Evolutionary conservation across 192 early-diverging fungal species (phyloP), one percentile per base, ranked within the genome.

Genomic region (Coemansia sp.): DNA sequence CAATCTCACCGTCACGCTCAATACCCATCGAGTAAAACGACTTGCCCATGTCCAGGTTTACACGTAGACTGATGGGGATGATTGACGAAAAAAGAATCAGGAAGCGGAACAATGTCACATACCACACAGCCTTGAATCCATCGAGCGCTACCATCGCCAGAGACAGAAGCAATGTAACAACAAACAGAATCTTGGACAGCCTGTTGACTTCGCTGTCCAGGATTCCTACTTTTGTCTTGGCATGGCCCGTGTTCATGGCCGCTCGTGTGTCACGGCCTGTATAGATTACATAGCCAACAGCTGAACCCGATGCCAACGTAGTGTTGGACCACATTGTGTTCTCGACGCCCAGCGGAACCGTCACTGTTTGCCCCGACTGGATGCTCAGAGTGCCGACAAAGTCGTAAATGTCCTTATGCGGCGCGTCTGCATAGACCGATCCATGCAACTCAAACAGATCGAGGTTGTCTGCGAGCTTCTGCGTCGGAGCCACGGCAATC

Each of bases 31-130:
- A 87, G 67, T 94, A 94, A n/a, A 93, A 85, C 1, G 88, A 87
- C 77, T 98, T 98, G 26, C 92, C 93, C 91, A 95, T 93, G 54
- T 97, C 94, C 46, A 97, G 69, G 60, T 95, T 97, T 8, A 97
- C 94, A 39, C 93, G 86, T 41, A 97, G 67, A 55, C 89, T 88
- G 69, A 97, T 95, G 0, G 95, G 95, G 39, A 97, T 97, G 18
- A 97, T 97, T 5, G 88, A 91, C 33, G 90, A 93, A 58, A 95
- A 92, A 28, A 97, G 80, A 54, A 97, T 97, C 55, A 97, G 70
- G 69, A 97, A 97, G 24, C 94, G 85, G 60, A 93, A 87, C 49
- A 91, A 60, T 55, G 92, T 93, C 36, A 94, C 85, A 68, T 91
- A 90, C 92, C 93, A 97, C 17, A 90, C 58, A 0, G 90, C 91